phyloP scores from a whole-genome alignment of 352 stramenopile species.

The Discostella stelligera region DNA sequence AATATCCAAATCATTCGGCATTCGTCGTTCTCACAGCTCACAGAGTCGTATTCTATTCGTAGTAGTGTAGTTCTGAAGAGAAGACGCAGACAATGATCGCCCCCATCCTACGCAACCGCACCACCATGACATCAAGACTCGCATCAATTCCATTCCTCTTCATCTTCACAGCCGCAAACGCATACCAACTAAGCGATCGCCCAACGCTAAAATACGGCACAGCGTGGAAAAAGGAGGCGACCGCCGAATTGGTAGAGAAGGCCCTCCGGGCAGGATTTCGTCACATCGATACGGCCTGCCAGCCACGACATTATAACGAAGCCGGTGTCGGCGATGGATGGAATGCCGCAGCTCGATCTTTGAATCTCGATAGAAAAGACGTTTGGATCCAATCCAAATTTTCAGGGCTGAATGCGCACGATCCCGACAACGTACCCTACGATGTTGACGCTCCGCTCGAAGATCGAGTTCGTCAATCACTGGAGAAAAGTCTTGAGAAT shows the following conservation, averaged over 20 bases:
- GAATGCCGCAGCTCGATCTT: conserved; percentile 51
- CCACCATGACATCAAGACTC: background rate
- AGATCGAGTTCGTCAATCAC: conserved; percentile 67
- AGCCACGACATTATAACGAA: conserved; percentile 84
- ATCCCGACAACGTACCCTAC: conserved; percentile 78
- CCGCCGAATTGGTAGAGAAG: conserved; percentile 59
- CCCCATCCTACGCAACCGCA: background rate
- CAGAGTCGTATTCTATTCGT: too few relatives aligned
- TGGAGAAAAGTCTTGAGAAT: conserved; percentile 74
- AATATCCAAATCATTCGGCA: too few relatives aligned
- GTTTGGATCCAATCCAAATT: conserved; percentile 84
- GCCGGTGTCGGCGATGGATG: conserved; percentile 70
- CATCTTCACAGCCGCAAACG: background rate
- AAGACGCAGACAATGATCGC: too few relatives aligned
- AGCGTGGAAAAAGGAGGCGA: conserved; percentile 48
- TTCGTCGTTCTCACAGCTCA: too few relatives aligned
- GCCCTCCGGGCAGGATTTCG: conserved; percentile 74
- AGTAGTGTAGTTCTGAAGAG: too few relatives aligned
- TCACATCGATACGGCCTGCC: conserved; percentile 83
- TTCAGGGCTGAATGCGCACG: conserved; percentile 69
- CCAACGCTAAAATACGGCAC: conserved; percentile 16
- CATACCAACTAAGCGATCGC: conserved; percentile 5
- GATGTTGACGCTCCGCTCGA: conserved; percentile 57
- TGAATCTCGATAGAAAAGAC: conserved; percentile 63
- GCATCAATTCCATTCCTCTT: background rate